These are phyloP conservation scores for Hypoxylon sp. DNA, from an alignment of 2,329 filamentous ascomycete species.

Conservation along the genomic window DNA sequence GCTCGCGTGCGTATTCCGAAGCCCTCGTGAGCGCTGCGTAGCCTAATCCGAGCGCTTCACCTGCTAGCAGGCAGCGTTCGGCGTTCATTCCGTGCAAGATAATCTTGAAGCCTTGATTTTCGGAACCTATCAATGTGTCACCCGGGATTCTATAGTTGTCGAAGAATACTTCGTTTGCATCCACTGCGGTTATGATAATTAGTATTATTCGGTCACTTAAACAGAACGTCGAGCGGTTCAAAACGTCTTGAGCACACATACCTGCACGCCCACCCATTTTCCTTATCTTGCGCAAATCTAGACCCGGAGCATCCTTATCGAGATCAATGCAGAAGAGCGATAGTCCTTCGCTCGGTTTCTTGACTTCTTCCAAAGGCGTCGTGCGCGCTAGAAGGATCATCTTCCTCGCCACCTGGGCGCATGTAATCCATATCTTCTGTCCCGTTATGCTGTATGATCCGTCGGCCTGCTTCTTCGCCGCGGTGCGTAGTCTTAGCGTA, in stretches of 20 bases:
- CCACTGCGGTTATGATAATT: too few species aligned
- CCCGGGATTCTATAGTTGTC: conserved; percentile 76
- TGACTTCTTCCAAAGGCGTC: conserved; percentile 70
- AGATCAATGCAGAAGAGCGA: conserved; percentile 85
- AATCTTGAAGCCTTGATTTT: conserved; percentile 81
- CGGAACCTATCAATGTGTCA: conserved; percentile 71
- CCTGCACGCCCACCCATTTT: conserved; percentile 87
- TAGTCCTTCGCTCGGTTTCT: conserved; percentile 76
- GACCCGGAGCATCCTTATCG: conserved; percentile 64
- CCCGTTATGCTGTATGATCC: conserved; percentile 74
- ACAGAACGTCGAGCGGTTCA: too few species aligned
- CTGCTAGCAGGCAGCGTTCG: conserved; percentile 77
- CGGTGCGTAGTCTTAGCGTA: conserved; percentile 74
- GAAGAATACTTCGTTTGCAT: conserved; percentile 90
- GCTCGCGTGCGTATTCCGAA: conserved; percentile 70
- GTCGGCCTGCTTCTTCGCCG: conserved; percentile 62
- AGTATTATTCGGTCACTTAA: too few species aligned
- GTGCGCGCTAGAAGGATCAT: conserved; percentile 87
- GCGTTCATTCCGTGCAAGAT: conserved; percentile 84
- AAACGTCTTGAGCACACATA: too few species aligned
- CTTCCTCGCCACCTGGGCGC: conserved; percentile 80
- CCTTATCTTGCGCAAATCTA: conserved; percentile 76
- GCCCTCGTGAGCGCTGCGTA: conserved; percentile 74
- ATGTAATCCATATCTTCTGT: conserved; percentile 92
- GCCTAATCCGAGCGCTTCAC: conserved; percentile 81